Conservation (phyloP, 2,329 filamentous ascomycete species). For the Mycocentrospora acerina region DNA sequence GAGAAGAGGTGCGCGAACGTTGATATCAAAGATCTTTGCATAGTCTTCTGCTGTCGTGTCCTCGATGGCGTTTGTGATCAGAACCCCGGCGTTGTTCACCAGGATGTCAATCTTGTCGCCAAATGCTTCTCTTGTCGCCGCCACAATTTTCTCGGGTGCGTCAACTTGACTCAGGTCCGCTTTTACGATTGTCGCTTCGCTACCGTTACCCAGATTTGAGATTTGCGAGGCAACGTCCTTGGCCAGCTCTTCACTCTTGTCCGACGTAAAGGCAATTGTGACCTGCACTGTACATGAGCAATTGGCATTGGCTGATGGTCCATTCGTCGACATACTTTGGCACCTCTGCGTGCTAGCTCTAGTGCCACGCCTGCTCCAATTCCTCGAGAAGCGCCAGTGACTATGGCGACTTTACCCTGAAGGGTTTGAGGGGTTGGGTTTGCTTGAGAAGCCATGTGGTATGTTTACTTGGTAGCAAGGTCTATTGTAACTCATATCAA, state of each 20-base stretch:
- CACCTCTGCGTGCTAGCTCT: slow-evolving; percentile 51
- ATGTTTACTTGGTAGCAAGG: neutral
- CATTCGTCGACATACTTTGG: slow-evolving; percentile 34
- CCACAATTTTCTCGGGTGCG: slow-evolving; percentile 41
- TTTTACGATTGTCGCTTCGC: slow-evolving; percentile 41
- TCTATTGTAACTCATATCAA: too few species aligned
- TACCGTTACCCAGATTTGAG: slow-evolving; percentile 36
- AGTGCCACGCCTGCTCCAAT: slow-evolving; percentile 53
- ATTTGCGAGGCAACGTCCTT: slow-evolving; percentile 41
- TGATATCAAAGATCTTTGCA: slow-evolving; percentile 57
- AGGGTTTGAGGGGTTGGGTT: slow-evolving; percentile 17
- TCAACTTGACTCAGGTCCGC: slow-evolving; percentile 43
- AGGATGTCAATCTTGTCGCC: slow-evolving; percentile 47
- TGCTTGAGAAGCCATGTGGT: slow-evolving; percentile 15
- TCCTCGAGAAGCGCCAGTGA: slow-evolving; percentile 54
- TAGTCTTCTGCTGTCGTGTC: slow-evolving; percentile 52
- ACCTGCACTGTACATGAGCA: slow-evolving; percentile 34
- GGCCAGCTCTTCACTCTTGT: slow-evolving; percentile 37
- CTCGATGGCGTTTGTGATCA: slow-evolving; percentile 26
- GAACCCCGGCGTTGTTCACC: slow-evolving; percentile 46
- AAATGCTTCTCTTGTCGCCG: slow-evolving; percentile 39
- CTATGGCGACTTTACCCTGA: slow-evolving; percentile 46
- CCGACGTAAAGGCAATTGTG: slow-evolving; percentile 47
- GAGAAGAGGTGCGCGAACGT: slow-evolving; percentile 57
- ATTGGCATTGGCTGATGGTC: neutral